phyloP scores from a whole-genome alignment of 2,329 filamentous ascomycete genomes.

The Neofusicoccum parvum region DNA sequence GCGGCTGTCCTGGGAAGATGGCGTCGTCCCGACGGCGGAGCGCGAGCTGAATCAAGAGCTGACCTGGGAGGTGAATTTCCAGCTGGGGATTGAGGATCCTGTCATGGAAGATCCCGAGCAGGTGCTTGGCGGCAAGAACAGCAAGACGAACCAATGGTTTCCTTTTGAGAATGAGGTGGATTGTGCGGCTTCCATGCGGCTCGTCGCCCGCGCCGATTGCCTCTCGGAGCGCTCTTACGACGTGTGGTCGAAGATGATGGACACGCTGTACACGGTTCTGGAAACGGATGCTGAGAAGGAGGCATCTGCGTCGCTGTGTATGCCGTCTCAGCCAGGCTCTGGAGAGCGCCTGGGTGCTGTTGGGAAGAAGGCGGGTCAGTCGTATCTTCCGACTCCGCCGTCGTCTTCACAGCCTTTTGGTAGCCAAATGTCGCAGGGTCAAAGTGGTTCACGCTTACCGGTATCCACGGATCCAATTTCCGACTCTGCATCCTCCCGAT shows the following conservation, averaged over 20 bases:
- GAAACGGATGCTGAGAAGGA: background rate
- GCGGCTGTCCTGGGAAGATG: conserved; percentile 30
- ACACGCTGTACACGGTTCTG: background rate
- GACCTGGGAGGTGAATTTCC: conserved; percentile 33
- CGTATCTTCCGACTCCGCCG: conserved; percentile 1
- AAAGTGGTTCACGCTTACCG: background rate
- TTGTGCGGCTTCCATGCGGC: conserved; percentile 28
- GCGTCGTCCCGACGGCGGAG: conserved; percentile 24
- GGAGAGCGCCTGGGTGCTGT: background rate
- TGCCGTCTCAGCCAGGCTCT: background rate
- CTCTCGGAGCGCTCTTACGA: conserved; percentile 27
- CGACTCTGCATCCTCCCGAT: background rate
- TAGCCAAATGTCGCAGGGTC: background rate
- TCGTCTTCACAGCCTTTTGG: conserved; percentile 9
- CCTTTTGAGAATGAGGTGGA: conserved; percentile 33
- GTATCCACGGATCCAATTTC: background rate
- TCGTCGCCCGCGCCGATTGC: conserved; percentile 27
- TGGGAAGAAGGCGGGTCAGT: background rate
- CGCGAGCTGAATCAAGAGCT: conserved; percentile 31
- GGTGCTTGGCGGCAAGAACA: conserved; percentile 29
- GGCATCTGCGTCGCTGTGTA: background rate
- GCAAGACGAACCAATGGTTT: conserved; percentile 27
- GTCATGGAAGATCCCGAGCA: conserved; percentile 28
- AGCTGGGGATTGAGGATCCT: conserved; percentile 29
- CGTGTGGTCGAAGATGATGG: conserved; percentile 29